phyloP scores from a whole-genome alignment of 2,329 filamentous ascomycete species.

The Coniochaeta sp. region DNA sequence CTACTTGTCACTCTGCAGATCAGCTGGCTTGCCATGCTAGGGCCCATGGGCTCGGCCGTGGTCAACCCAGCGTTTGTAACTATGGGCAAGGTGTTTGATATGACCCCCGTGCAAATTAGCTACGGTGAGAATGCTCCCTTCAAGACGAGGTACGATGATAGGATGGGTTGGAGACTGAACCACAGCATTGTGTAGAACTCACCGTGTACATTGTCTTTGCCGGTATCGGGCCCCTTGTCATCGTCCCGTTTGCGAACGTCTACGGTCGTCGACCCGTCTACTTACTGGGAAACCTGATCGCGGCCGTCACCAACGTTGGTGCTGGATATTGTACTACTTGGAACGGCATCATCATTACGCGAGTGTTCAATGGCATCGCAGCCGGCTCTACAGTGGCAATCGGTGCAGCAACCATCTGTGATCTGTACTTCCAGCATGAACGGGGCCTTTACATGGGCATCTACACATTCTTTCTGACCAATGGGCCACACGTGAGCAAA shows the following conservation, averaged over 20 bases:
- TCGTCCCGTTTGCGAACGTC: slow-evolving; percentile 21
- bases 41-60: slow-evolving; percentile 18
- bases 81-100: slow-evolving; percentile 19
- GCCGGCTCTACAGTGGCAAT: slow-evolving; percentile 11
- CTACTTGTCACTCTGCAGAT: slow-evolving; percentile 18
- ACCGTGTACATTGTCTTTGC: slow-evolving; percentile 22
- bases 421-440: slow-evolving; percentile 15
- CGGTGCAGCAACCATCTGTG: slow-evolving; percentile 13
- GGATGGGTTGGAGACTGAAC: neutral
- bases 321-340: slow-evolving; percentile 15
- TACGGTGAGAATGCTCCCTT: neutral
- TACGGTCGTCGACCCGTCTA: slow-evolving; percentile 25
- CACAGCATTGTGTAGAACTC: neutral
- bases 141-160: neutral
- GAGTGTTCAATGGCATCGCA: slow-evolving; percentile 13
- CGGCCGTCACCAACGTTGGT: slow-evolving; percentile 17
- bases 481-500: slow-evolving; percentile 10
- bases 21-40: slow-evolving; percentile 21
- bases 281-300: slow-evolving; percentile 20
- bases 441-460: slow-evolving; percentile 17
- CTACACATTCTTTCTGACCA: slow-evolving; percentile 14
- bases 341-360: slow-evolving; percentile 12
- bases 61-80: slow-evolving; percentile 24
- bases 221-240: slow-evolving; percentile 20
- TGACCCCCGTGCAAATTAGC: slow-evolving; percentile 18